A percentile compares a stretch with the other conserved stretches of the same genome.
These are phyloP conservation scores for Paramecium tetraurelia DNA, from an alignment of 73 alveolate genomes.

Conservation along the genomic window DNA sequence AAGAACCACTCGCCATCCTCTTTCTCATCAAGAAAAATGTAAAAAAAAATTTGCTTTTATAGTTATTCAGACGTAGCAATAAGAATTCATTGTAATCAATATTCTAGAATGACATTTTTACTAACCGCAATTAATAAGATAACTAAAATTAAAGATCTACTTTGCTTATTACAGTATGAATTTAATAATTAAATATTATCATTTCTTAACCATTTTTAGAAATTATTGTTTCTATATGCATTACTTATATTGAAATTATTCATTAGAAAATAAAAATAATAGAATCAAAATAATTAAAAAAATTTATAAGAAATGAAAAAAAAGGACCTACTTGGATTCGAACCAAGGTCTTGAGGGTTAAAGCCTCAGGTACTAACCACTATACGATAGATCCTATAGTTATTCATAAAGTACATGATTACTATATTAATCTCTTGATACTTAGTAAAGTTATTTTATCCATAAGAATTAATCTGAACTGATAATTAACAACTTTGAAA, in stretches of 20 bases:
- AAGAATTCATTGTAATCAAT: no score
- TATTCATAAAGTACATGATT: neutral
- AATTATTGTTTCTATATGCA: neutral
- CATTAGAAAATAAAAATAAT: neutral
- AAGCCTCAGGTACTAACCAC: slow-evolving; percentile 60
- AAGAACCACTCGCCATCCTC: neutral
- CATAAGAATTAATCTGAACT: neutral
- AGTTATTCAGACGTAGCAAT: neutral
- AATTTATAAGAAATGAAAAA: neutral
- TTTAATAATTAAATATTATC: neutral
- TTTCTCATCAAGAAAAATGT: neutral
- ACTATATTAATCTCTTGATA: neutral
- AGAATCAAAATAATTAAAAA: neutral
- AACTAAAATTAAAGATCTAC: no score
- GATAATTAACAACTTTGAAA: neutral
- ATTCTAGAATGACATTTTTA: no score
- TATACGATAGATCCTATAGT: slow-evolving; percentile 50
- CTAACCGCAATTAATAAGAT: no score
- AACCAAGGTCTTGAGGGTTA: slow-evolving; percentile 61
- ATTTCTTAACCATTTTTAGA: neutral
- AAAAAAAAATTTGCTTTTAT: no score
- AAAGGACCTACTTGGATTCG: slow-evolving; percentile 61
- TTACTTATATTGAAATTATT: neutral
- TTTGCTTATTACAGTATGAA: no score
- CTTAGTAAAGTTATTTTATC: neutral